phyloP scores from a whole-genome alignment of 768 basidiomycete genomes.

The Collybia sordida region DNA sequence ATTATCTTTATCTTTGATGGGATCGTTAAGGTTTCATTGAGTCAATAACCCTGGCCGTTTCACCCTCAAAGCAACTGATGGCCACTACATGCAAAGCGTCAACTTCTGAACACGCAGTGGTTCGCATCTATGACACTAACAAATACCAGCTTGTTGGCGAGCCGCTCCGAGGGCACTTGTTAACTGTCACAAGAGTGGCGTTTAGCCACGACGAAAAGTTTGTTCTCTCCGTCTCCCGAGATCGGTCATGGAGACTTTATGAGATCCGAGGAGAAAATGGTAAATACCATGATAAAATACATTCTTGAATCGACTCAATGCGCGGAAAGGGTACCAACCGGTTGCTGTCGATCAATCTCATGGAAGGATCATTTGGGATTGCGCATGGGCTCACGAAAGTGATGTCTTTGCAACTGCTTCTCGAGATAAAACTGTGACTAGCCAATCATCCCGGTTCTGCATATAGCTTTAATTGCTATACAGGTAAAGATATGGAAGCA shows the following conservation, averaged over 20 bases:
- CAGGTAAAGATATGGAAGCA: constrained; percentile 85
- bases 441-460: background rate
- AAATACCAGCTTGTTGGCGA: constrained; percentile 70
- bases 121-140: constrained; percentile 76
- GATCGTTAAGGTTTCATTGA: constrained; percentile 25
- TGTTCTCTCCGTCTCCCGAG: constrained; percentile 85
- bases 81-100: constrained; percentile 94
- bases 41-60: constrained; percentile 81
- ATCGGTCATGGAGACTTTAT: constrained; percentile 89
- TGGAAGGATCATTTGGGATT: constrained; percentile 94
- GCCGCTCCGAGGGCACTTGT: constrained; percentile 77
- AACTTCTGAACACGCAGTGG: constrained; percentile 82
- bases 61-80: constrained; percentile 64
- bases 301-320: too few species aligned
- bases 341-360: constrained; percentile 81
- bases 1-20: constrained; percentile 1
- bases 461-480: background rate
- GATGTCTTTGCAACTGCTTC: constrained; percentile 90
- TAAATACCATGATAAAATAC: constrained; percentile 19
- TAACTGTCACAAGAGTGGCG: constrained; percentile 88
- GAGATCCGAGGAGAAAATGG: constrained; percentile 43
- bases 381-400: constrained; percentile 78
- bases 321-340: constrained; percentile 22
- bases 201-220: constrained; percentile 86
- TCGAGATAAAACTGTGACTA: constrained; percentile 87